Base-by-base conservation (phyloP, 208 protist species). In the Blastocrithidia nonstop region DNA sequence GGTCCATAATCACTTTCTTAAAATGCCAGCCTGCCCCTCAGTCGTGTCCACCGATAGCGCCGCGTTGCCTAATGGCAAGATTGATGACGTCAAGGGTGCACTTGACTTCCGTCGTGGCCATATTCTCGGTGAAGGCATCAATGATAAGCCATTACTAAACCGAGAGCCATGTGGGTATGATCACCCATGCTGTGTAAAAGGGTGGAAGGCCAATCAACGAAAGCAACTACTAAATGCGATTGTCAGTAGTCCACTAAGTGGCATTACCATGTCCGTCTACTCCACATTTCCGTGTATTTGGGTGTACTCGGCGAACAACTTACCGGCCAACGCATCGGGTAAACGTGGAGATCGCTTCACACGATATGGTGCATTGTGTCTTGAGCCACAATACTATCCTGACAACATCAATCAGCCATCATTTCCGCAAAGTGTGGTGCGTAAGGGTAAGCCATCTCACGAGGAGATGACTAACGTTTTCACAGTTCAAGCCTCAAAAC, bases 231-330 rank as follows among this genome's bases (percentile, higher is more conserved):
- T 75, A n/a, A 59, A 73, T 41, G 72, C 64, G 8, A 56, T 66
- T 47, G 43, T 45, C 13, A 65, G 45, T 37, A 80, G 67, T 48
- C 65, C 71, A 8, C 16, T 38, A 29, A 70, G 64, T 8, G 51
- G 63, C 37, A 74, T 86, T 49, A 43, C 35, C 24, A 71, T 86
- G 68, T 58, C 49, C 43, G 44, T 86, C 3, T 60, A 69, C 48
- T 74, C 71, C 17, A 81, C 69, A 26, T 81, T 67, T 28, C 71
- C 71, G 27, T 50, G 28, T 25, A 52, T 79, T 29, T 69, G 67
- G 60, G 76, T 86, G 29, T 86, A 86, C 66, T 67, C 76, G 16
- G 67, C 71, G 11, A 86, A 75, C 41, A 62, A 70, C 59, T 56
- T 75, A 17, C 48, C 52, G 16, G 57, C 57, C 32, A 47, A 68